These are phyloP conservation scores for Tolypocladium album DNA, from an alignment of 2,329 filamentous ascomycete species.

Conservation along the genomic window DNA sequence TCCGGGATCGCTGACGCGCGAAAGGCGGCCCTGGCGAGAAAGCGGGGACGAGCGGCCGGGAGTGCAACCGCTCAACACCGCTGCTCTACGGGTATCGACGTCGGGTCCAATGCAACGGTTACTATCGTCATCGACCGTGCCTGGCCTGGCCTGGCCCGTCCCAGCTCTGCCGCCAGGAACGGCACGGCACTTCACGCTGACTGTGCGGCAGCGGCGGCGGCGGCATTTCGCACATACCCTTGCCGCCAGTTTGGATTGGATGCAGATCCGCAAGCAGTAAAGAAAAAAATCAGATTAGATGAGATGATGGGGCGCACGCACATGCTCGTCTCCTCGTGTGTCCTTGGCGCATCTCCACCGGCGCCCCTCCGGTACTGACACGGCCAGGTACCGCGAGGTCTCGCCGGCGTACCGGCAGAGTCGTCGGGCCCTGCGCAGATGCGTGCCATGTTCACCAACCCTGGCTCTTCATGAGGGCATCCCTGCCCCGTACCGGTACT, in stretches of 20 bases:
- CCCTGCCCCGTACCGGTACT: conserved; percentile 3
- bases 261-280: not conserved
- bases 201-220: not conserved
- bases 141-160: not conserved
- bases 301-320: not conserved
- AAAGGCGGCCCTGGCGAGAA: not conserved
- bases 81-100: not conserved
- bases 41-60: not conserved
- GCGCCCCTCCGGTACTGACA: not conserved
- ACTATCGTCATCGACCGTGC: not conserved
- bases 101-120: not conserved
- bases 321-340: not conserved
- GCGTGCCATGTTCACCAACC: too few species aligned
- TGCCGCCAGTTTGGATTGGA: not conserved
- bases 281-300: conserved; percentile 1
- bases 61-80: not conserved
- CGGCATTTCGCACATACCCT: not conserved
- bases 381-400: not conserved
- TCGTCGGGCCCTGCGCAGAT: not conserved
- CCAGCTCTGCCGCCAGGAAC: not conserved
- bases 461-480: not conserved
- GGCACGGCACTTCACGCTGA: not conserved
- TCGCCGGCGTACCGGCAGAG: not conserved
- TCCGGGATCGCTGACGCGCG: not conserved
- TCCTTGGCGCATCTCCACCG: not conserved